Base-by-base conservation (phyloP, 768 basidiomycete species). In the Leucosporidium creatinivorum region DNA sequence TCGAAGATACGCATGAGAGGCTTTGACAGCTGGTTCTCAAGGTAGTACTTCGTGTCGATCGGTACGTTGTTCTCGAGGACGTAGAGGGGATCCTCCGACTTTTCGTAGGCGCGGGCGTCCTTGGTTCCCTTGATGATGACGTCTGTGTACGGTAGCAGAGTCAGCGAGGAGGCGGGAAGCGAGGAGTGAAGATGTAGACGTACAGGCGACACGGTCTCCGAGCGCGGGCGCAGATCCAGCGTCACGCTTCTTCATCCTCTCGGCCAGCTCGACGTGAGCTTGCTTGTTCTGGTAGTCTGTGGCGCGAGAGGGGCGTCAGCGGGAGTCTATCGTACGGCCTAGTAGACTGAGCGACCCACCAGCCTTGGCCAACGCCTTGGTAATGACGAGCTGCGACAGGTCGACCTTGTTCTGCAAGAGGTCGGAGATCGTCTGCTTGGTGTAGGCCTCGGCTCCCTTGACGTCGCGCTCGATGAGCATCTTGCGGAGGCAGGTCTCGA, bases 321-420 rank as follows among this genome's bases (percentile, higher is more conserved):
- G n/a, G n/a, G n/a, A 15, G 26, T 23, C 0, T 25, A 18, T 26
- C 23, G n/a, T 10, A 12, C 15, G 17, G 25, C 23, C 26, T 7
- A 9, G 13, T 3, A 17, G 28, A 12, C 19, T 9, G 33, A 4
- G 5, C 2, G n/a, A 76, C 83, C 65, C 70, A 88, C 89, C 87
- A 48, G 85, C 82, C 80, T 98, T 99, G 0, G 94, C 82, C 23
- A 98, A 82, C 0, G 94, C 96, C 76, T 99, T 99, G 19, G 96
- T 98, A 74, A 99, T 99, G 76, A 99, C 96, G 26, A 99, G 83
- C 76, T 98, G 96, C 12, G 94, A 98, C 91, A 99, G 94, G 77
- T 99, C 96, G 58, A 99, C 82, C 79, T 89, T 94, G 79, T 98
- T 98, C 77, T 96, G 94, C 33, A 99, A 80, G 2, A 99, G 82